A percentile compares a stretch with the other conserved stretches of the same genome.
Conservation (phyloP, 2,329 filamentous ascomycete genomes). For the Tolypocladium pustulatum region DNA sequence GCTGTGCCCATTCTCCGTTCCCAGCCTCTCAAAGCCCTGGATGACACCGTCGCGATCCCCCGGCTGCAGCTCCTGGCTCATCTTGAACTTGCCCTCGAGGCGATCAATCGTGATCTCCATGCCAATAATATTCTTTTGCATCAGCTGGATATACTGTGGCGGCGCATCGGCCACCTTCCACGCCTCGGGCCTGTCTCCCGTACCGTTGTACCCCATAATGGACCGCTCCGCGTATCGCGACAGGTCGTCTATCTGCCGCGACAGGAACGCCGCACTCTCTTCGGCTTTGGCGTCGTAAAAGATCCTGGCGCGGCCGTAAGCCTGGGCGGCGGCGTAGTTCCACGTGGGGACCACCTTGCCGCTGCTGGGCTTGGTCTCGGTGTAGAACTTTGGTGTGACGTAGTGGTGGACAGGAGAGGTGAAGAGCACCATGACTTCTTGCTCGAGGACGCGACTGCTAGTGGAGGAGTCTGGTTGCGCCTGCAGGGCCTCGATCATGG, state of each 20-base stretch:
- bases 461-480: neutral
- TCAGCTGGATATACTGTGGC: conserved; percentile 36
- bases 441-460: conserved; percentile 19
- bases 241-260: conserved; percentile 41
- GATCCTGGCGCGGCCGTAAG: conserved; percentile 46
- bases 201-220: conserved; percentile 45
- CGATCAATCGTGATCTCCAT: conserved; percentile 46
- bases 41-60: conserved; percentile 47
- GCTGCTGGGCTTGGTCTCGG: conserved; percentile 50
- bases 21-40: conserved; percentile 37
- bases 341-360: conserved; percentile 57
- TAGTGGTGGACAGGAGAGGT: conserved; percentile 49
- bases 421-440: conserved; percentile 55
- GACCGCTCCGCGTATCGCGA: conserved; percentile 36
- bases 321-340: conserved; percentile 59
- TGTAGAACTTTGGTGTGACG: conserved; percentile 59
- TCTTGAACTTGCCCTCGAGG: conserved; percentile 54
- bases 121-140: conserved; percentile 50
- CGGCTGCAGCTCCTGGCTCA: conserved; percentile 48
- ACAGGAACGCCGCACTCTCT: conserved; percentile 36
- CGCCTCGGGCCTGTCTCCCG: conserved; percentile 14
- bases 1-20: conserved; percentile 15
- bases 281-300: conserved; percentile 37
- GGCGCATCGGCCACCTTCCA: conserved; percentile 52
- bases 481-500: conserved; percentile 38